Conservation (phyloP, 140 eudicot species). For the Bidens hawaiensis region DNA sequence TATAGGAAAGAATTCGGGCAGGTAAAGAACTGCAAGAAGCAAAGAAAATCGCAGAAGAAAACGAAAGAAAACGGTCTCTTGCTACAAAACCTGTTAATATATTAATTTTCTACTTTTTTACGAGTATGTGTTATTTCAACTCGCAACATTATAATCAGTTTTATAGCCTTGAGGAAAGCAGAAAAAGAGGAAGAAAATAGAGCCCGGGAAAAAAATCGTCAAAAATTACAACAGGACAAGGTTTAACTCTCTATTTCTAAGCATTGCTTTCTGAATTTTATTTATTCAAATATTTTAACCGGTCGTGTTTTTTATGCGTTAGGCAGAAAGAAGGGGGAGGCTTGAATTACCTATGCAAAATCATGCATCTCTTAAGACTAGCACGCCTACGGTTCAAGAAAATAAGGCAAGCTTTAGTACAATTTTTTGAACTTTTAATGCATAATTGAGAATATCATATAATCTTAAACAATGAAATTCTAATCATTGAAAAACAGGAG, state of each 20-base stretch:
- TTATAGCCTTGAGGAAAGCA: constrained; percentile 50
- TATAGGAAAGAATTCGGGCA: constrained; percentile 63
- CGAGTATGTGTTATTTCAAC: constrained; percentile 3
- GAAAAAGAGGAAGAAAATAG: constrained; percentile 73
- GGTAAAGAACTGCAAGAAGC: constrained; percentile 72
- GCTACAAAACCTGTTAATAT: background rate
- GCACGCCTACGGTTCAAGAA: constrained; percentile 20
- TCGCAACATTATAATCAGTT: constrained; percentile 37
- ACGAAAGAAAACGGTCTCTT: constrained; percentile 68
- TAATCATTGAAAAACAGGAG: constrained; percentile 30
- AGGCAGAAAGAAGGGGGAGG: constrained; percentile 64
- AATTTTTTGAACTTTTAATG: background rate
- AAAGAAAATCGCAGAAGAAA: constrained; percentile 65
- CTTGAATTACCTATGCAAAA: constrained; percentile 35
- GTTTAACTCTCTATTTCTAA: constrained; percentile 34
- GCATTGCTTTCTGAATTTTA: background rate
- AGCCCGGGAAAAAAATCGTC: constrained; percentile 61
- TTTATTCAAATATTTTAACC: background rate
- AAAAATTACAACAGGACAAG: constrained; percentile 73
- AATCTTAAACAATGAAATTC: background rate
- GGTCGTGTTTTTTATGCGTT: background rate
- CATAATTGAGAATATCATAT: background rate
- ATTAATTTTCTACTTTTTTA: background rate
- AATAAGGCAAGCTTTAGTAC: constrained; percentile 35
- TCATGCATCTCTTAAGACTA: constrained; percentile 29